Evolutionary conservation across 2,329 filamentous ascomycete genomes (phyloP).

Genomic region (Diaporthe caulivora): DNA sequence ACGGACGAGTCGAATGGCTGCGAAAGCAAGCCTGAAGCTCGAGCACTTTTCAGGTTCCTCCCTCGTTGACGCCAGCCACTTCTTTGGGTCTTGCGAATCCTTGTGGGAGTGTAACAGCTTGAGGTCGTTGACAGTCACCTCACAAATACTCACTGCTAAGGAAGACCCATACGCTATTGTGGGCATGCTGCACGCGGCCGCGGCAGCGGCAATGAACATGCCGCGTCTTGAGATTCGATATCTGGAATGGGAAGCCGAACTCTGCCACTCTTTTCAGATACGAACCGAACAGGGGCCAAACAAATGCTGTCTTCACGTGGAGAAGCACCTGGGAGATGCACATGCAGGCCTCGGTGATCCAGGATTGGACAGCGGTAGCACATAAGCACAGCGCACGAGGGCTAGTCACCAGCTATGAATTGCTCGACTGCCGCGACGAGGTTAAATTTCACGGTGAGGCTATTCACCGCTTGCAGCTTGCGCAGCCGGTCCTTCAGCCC

Average conservation of each 20-base stretch:
- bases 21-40: constrained; percentile 45
- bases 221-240: constrained; percentile 49
- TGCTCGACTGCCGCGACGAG: background rate
- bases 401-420: constrained; percentile 42
- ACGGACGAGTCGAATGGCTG: background rate
- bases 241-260: constrained; percentile 50
- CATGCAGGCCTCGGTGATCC: constrained; percentile 41
- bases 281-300: constrained; percentile 36
- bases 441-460: background rate
- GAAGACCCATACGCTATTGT: constrained; percentile 41
- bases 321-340: constrained; percentile 47
- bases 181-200: constrained; percentile 43
- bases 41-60: constrained; percentile 47
- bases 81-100: constrained; percentile 44
- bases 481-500: background rate
- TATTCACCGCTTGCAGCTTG: background rate
- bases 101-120: constrained; percentile 48
- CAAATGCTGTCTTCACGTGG: constrained; percentile 44
- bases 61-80: constrained; percentile 47
- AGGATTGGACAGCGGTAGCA: constrained; percentile 48
- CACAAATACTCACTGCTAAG: constrained; percentile 44
- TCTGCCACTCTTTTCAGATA: constrained; percentile 49
- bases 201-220: constrained; percentile 47
- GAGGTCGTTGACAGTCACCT: constrained; percentile 49
- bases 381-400: constrained; percentile 41